A percentile compares a stretch with the other conserved stretches of the same genome.
These are phyloP conservation scores for Globisporangium polare DNA, from an alignment of 352 stramenopile species.

Conservation along the genomic window DNA sequence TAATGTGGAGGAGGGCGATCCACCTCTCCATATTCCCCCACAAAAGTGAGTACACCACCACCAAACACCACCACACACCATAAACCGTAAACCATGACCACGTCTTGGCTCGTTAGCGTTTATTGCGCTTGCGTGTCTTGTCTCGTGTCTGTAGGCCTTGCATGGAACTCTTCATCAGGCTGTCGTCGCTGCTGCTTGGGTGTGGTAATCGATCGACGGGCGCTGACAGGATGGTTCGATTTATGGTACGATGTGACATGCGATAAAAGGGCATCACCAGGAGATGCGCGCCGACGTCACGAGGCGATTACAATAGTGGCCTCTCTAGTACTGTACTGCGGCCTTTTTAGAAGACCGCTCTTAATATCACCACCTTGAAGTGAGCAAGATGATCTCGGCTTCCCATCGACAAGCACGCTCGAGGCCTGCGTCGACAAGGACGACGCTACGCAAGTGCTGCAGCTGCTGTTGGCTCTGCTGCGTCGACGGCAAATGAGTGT, in stretches of 20 bases:
- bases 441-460: no score
- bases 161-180: no score
- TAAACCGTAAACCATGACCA: neutral
- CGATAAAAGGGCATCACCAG: neutral
- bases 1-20: constrained; percentile 36
- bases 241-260: neutral
- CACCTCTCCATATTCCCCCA: neutral
- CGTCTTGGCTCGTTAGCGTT: no score
- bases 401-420: no score
- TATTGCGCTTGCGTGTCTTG: neutral
- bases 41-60: neutral
- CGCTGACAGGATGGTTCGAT: neutral
- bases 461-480: no score
- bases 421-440: no score
- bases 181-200: neutral
- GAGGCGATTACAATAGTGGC: neutral
- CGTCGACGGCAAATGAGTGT: no score
- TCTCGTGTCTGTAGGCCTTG: neutral
- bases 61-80: neutral
- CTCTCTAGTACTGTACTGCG: no score
- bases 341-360: neutral
- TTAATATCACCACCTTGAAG: neutral
- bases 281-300: neutral
- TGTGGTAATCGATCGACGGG: neutral
- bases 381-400: no score